These are phyloP conservation scores for Thielaviopsis musarum DNA, from an alignment of 2,329 filamentous ascomycete genomes.

Conservation along the genomic window DNA sequence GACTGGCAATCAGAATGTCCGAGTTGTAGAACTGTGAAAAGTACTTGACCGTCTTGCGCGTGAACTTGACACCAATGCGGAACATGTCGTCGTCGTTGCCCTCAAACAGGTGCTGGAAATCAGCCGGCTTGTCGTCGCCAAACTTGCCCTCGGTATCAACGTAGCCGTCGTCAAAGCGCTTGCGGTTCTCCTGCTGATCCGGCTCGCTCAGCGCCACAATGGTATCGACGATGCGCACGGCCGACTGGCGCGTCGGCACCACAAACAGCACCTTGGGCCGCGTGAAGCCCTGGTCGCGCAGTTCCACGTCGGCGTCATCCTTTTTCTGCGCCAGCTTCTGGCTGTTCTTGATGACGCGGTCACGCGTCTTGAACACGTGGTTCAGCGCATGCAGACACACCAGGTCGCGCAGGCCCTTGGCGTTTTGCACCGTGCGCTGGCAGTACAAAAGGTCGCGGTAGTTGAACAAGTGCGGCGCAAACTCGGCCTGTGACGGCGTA, in stretches of 20 bases:
- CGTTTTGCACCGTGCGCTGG: constrained; percentile 51
- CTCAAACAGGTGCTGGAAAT: constrained; percentile 77
- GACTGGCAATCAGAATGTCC: constrained; percentile 84
- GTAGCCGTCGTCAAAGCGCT: constrained; percentile 78
- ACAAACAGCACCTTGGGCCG: constrained; percentile 85
- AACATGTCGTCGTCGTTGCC: constrained; percentile 98
- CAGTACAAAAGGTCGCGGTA: constrained; percentile 72
- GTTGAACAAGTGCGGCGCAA: constrained; percentile 60
- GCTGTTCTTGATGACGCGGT: constrained; percentile 85
- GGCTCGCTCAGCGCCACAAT: constrained; percentile 62
- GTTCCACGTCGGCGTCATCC: constrained; percentile 45
- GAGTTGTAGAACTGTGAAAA: constrained; percentile 94
- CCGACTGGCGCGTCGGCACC: constrained; percentile 75
- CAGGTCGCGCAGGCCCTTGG: constrained; percentile 51
- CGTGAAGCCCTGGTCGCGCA: constrained; percentile 89
- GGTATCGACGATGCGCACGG: constrained; percentile 58
- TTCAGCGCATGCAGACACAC: constrained; percentile 75
- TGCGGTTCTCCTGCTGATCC: constrained; percentile 89
- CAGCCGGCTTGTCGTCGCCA: constrained; percentile 58
- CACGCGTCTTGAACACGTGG: constrained; percentile 86
- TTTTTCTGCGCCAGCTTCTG: constrained; percentile 54
- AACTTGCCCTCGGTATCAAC: constrained; percentile 48
- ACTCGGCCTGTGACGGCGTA: constrained; percentile 40
- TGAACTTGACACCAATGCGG: constrained; percentile 89
- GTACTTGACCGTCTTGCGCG: constrained; percentile 85